Percentiles rank a stretch among this genome's conserved stretches.
Evolutionary conservation across 2,329 filamentous ascomycete species (phyloP).

Genomic region (Fusarium sterilihyphosum): DNA sequence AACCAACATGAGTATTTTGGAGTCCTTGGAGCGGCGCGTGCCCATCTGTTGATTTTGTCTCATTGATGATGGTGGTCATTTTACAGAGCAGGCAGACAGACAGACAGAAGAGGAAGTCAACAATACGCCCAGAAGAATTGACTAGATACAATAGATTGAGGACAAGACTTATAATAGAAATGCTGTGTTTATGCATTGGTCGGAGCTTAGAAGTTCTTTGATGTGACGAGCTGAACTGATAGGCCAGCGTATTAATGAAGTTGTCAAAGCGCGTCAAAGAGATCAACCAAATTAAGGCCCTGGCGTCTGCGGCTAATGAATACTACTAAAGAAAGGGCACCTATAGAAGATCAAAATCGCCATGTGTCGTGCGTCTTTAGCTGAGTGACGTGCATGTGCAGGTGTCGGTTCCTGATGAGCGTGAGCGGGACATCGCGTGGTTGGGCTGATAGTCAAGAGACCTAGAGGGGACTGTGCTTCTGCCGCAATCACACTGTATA

Average conservation of each 20-base stretch:
- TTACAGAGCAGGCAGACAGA: not conserved
- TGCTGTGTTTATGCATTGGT: not conserved
- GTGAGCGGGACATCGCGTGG: conserved; percentile 32
- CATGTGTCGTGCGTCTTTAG: conserved; percentile 35
- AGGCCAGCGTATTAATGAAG: not conserved
- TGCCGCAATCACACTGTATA: accelerated
- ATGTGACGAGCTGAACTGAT: not conserved
- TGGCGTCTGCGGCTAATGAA: conserved; percentile 12
- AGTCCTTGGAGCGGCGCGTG: conserved; percentile 20
- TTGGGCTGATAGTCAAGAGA: conserved; percentile 34
- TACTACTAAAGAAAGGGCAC: conserved; percentile 11
- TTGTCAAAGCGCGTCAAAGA: conserved; percentile 15
- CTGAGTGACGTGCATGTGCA: conserved; percentile 38
- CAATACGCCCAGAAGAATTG: not conserved
- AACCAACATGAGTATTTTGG: not conserved
- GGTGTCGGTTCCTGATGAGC: conserved; percentile 34
- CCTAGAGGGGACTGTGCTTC: conserved; percentile 22
- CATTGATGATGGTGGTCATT: conserved; percentile 33
- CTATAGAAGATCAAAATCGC: conserved; percentile 12
- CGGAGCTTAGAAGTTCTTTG: conserved; percentile 7
- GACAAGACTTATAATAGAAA: not conserved
- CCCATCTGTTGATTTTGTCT: conserved; percentile 28
- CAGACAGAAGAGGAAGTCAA: not conserved
- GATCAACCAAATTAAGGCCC: not conserved
- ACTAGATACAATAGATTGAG: not conserved